phyloP scores from a whole-genome alignment of 1,139 yeast genomes.

The Zygosaccharomyces pseudobailii region DNA sequence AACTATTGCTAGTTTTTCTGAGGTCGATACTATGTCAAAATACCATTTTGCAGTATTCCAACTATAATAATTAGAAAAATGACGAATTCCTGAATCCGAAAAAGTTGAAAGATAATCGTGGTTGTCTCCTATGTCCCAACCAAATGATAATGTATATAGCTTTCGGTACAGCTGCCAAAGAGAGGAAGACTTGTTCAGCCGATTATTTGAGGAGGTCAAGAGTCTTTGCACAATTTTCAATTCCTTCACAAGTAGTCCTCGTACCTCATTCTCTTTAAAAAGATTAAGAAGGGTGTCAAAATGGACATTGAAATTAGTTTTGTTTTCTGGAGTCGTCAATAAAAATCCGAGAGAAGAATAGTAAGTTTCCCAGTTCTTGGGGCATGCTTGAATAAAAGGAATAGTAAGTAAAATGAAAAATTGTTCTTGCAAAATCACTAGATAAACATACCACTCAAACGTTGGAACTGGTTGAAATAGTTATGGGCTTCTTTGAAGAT shows the following conservation, averaged over 20 bases:
- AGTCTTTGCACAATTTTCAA: constrained; percentile 28
- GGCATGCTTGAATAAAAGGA: background rate
- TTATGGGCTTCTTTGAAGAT: constrained; percentile 34
- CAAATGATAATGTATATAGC: constrained; percentile 18
- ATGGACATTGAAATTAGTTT: constrained; percentile 34
- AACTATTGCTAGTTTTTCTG: constrained; percentile 13
- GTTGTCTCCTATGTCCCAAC: background rate
- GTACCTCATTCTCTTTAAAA: constrained; percentile 1
- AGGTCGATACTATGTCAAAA: constrained; percentile 18
- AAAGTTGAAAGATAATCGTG: constrained; percentile 15
- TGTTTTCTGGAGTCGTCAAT: constrained; percentile 40
- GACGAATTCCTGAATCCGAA: constrained; percentile 31
- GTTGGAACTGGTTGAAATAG: constrained; percentile 12
- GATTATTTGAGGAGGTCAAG: constrained; percentile 37
- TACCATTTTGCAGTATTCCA: constrained; percentile 39
- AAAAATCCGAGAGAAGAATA: constrained; percentile 36
- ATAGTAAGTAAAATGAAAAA: background rate
- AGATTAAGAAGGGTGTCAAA: constrained; percentile 19
- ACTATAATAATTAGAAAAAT: constrained; percentile 44
- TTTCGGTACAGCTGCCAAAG: constrained; percentile 40
- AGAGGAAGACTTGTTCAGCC: constrained; percentile 42
- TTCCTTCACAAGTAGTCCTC: constrained; percentile 24
- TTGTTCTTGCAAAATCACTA: background rate
- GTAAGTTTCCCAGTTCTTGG: constrained; percentile 5
- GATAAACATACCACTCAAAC: constrained; percentile 7